Evolutionary conservation across 1,284 basidiomycete genomes (phyloP), one percentile per base, ranked within the genome.

Genomic region (Cystobasidium slooffiae): DNA sequence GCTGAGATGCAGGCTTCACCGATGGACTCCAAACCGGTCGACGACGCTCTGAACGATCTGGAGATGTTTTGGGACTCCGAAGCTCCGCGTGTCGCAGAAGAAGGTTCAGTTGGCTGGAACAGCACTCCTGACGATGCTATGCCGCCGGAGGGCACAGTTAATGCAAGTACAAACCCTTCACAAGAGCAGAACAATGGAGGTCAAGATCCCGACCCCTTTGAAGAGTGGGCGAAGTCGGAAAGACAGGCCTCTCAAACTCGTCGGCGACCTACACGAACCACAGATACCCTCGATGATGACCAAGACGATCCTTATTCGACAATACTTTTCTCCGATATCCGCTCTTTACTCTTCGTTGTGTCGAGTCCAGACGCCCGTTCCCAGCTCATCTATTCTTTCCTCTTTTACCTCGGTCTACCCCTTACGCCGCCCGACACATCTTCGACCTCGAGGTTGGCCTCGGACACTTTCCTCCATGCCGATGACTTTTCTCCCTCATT

Each of bases 291-390:
- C 7, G 79, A 87, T 6, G 85, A 84, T 6, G 84, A 85, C 12
- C 86, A 88, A 39, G 84, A 86, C 39, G 93, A 95, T 81, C 93
- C 93, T 0, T 94, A 90, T 81, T 85, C 89, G 0, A 87, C 88
- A 1, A 86, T 96, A 24, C 83, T 97, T 16, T 93, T 94, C 81
- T 85, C 87, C 58, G 94, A 97, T 80, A 86, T 97, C 73, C 86
- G 87, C 12, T 82, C 88, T 1, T 84, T 94, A 61, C 85, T 97
- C 22, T 83, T 92, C 68, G 80, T 86, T 43, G 79, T 95, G 43
- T 84, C 83, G 10, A 85, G 86, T 3, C 78, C 82, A 3, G 83
- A 83, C 49, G 87, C 88, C 0, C 88, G 88, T 79, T 80, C 87
- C 24, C 86, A 88, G 44, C 88, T 94, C 77, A 87, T 91, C 16